These are phyloP conservation scores for Aspergillus novoparasiticus DNA, from an alignment of 2,329 filamentous ascomycete genomes.

Conservation along the genomic window DNA sequence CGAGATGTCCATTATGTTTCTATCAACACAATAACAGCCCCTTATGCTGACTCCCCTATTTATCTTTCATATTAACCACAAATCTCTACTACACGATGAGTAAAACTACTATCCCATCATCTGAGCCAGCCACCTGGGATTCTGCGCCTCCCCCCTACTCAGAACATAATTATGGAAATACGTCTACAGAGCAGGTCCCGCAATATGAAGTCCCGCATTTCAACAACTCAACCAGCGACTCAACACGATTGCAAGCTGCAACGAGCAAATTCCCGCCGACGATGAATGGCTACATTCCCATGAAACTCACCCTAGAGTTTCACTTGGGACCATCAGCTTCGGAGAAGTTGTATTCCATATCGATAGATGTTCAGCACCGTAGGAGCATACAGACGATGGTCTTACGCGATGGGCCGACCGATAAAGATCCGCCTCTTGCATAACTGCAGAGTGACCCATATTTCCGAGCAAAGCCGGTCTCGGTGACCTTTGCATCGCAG, in stretches of 20 bases:
- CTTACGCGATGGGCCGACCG: constrained; percentile 1
- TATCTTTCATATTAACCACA: background rate
- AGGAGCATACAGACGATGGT: background rate
- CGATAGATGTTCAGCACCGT: background rate
- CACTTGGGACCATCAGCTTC: background rate
- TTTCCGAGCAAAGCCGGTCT: background rate
- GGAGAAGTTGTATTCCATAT: background rate
- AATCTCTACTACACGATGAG: background rate
- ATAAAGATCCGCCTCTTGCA: background rate
- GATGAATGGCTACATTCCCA: constrained; percentile 4
- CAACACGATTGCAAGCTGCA: background rate
- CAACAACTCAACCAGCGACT: background rate
- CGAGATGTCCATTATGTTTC: background rate
- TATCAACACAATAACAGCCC: background rate
- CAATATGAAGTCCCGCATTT: background rate
- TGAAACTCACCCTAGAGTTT: background rate
- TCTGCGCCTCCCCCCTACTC: background rate
- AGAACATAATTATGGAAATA: background rate
- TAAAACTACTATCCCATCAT: no score
- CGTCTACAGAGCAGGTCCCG: background rate
- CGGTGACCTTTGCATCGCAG: background rate
- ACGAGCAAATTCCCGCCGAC: background rate
- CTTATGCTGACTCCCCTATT: background rate
- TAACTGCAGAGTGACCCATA: background rate
- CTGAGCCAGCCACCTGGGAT: background rate